These are phyloP conservation scores for Cystobasidium onofrii DNA, from an alignment of 768 basidiomycete species.

Conservation along the genomic window DNA sequence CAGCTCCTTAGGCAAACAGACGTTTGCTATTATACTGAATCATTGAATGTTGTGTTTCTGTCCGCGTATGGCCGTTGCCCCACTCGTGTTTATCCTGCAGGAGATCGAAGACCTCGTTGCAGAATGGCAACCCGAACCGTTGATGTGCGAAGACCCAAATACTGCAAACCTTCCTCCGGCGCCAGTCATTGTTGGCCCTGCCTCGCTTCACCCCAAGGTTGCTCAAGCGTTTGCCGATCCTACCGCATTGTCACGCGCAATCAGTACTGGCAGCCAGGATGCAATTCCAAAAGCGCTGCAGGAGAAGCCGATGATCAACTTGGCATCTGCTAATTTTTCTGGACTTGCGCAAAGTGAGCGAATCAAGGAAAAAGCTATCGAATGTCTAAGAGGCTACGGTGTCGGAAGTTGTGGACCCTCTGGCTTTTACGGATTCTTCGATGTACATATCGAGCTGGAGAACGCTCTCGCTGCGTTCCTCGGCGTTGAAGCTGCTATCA, in stretches of 20 bases:
- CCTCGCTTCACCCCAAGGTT: conserved; percentile 74
- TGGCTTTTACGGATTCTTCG: conserved; percentile 92
- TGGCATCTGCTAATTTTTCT: conserved; percentile 84
- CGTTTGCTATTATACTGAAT: no score
- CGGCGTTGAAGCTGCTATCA: conserved; percentile 75
- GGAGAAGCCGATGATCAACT: conserved; percentile 55
- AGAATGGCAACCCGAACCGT: conserved; percentile 84
- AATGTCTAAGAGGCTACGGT: conserved; percentile 77
- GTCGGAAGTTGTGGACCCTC: conserved; percentile 92
- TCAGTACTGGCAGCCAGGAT: background rate
- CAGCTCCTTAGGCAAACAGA: no score
- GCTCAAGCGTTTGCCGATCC: conserved; percentile 41
- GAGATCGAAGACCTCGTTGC: conserved; percentile 95
- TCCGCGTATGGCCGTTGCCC: background rate
- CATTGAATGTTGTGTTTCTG: background rate
- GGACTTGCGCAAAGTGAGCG: conserved; percentile 79
- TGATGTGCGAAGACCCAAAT: conserved; percentile 57
- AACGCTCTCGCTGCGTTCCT: conserved; percentile 82
- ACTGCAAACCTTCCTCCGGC: conserved; percentile 62
- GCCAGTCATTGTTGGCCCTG: conserved; percentile 69
- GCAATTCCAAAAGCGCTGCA: conserved; percentile 1
- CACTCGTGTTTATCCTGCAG: conserved; percentile 52
- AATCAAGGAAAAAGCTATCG: conserved; percentile 75
- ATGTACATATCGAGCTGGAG: conserved; percentile 85
- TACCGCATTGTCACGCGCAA: background rate